phyloP scores from a whole-genome alignment of 768 basidiomycete genomes.

The Pleurotus platypus region DNA sequence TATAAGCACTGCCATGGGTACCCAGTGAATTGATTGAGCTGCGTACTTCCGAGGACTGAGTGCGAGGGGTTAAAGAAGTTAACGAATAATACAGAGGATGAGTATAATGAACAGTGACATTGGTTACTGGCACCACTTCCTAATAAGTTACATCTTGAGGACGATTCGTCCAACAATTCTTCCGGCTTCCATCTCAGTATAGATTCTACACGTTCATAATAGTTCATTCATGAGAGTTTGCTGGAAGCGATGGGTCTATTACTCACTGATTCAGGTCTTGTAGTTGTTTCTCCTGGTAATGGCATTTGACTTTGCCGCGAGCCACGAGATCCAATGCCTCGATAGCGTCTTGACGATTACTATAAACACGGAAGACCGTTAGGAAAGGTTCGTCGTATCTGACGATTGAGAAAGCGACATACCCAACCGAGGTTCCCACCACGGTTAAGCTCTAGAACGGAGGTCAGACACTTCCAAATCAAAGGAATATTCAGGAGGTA shows the following conservation, averaged over 20 bases:
- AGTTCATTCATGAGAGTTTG: not conserved
- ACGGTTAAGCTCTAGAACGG: slow-evolving; percentile 1
- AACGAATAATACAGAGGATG: too few species aligned
- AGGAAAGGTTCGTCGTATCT: too few species aligned
- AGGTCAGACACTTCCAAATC: slow-evolving; percentile 2
- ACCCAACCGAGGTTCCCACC: slow-evolving; percentile 3
- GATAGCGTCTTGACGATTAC: slow-evolving; percentile 74
- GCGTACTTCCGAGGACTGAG: too few species aligned
- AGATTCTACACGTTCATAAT: slow-evolving; percentile 15
- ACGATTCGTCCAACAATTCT: slow-evolving; percentile 30
- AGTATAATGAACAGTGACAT: too few species aligned
- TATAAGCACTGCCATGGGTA: slow-evolving; percentile 1
- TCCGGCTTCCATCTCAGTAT: slow-evolving; percentile 24
- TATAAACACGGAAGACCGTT: slow-evolving; percentile 14
- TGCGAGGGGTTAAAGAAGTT: too few species aligned
- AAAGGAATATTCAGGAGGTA: not conserved
- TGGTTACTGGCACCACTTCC: too few species aligned
- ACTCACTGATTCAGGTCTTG: slow-evolving; percentile 49
- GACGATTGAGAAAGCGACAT: not conserved
- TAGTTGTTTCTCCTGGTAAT: slow-evolving; percentile 42
- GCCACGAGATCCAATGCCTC: slow-evolving; percentile 76
- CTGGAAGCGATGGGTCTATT: not conserved
- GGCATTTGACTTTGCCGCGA: slow-evolving; percentile 62
- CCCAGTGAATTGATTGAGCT: not conserved
- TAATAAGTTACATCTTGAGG: slow-evolving; percentile 18